Conservation (phyloP, 1,139 yeast species). For the Geotrichum histeridarum region DNA sequence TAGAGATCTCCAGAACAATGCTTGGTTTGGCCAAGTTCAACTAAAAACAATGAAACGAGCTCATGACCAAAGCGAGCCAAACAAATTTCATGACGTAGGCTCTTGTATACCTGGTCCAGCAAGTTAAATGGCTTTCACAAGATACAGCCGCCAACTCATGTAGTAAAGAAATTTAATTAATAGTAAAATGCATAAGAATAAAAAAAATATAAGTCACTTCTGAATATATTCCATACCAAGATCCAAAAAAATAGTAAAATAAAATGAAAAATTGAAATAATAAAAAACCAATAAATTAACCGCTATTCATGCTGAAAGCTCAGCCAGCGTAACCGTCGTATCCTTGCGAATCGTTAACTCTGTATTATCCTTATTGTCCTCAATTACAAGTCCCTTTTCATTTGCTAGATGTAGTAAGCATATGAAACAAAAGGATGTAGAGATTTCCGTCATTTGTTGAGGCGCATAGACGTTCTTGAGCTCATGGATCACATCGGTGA, state of each 20-base stretch:
- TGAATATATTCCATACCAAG: too few relatives aligned
- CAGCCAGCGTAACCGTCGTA: constrained; percentile 21
- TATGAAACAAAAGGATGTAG: constrained; percentile 84
- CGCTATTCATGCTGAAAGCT: constrained; percentile 18
- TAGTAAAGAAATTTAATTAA: too few relatives aligned
- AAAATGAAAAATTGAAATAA: background rate
- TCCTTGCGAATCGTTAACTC: constrained; percentile 49
- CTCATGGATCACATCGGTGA: constrained; percentile 45
- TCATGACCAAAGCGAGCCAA: too few relatives aligned
- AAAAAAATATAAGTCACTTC: too few relatives aligned
- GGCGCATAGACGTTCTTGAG: constrained; percentile 36
- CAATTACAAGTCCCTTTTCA: constrained; percentile 72
- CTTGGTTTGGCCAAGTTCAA: too few relatives aligned
- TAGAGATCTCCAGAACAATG: too few relatives aligned
- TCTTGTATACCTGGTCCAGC: too few relatives aligned
- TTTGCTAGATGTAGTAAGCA: constrained; percentile 83
- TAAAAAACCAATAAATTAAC: background rate
- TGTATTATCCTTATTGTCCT: constrained; percentile 49
- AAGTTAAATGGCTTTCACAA: too few relatives aligned
- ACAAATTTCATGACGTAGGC: too few relatives aligned
- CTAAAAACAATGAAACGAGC: too few relatives aligned
- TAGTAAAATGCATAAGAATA: too few relatives aligned
- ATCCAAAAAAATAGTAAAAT: background rate
- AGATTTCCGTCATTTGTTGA: constrained; percentile 50
- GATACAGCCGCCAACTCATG: too few relatives aligned